Evolutionary conservation across 2,329 filamentous ascomycete species (phyloP).

Genomic region (Microthyrium microscopicum): DNA sequence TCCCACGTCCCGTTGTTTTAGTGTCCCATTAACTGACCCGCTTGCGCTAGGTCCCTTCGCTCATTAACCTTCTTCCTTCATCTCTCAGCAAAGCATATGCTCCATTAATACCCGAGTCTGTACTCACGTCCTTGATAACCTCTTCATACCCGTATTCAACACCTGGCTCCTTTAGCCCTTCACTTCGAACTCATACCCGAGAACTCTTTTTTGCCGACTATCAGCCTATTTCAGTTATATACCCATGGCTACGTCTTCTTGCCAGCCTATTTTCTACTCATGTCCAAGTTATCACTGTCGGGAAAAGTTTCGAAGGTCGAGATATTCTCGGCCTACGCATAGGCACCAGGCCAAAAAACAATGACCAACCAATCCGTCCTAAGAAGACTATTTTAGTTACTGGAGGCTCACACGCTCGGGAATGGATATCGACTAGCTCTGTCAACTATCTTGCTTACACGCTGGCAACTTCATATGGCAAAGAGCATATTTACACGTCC

Average conservation of each 20-base stretch:
- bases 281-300: constrained; percentile 57
- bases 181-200: constrained; percentile 26
- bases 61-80: constrained; percentile 61
- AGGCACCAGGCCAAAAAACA: constrained; percentile 40
- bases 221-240: constrained; percentile 68
- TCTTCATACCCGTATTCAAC: constrained; percentile 12
- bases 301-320: constrained; percentile 74
- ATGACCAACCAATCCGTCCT: constrained; percentile 17
- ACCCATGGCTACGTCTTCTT: constrained; percentile 83
- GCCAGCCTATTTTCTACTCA: constrained; percentile 79
- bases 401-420: constrained; percentile 79
- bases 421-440: constrained; percentile 91
- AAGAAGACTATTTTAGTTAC: constrained; percentile 64
- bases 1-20: neutral
- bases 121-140: constrained; percentile 51
- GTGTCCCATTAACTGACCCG: neutral
- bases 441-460: constrained; percentile 84
- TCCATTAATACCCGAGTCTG: constrained; percentile 56
- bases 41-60: constrained; percentile 39
- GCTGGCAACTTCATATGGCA: constrained; percentile 68
- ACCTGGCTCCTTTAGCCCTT: constrained; percentile 15
- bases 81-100: constrained; percentile 57
- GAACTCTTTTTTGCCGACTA: constrained; percentile 88
- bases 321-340: constrained; percentile 71
- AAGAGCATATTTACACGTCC: constrained; percentile 51